Base-by-base conservation (phyloP, 352 stramenopile species). In the Pythium oligandrum region DNA sequence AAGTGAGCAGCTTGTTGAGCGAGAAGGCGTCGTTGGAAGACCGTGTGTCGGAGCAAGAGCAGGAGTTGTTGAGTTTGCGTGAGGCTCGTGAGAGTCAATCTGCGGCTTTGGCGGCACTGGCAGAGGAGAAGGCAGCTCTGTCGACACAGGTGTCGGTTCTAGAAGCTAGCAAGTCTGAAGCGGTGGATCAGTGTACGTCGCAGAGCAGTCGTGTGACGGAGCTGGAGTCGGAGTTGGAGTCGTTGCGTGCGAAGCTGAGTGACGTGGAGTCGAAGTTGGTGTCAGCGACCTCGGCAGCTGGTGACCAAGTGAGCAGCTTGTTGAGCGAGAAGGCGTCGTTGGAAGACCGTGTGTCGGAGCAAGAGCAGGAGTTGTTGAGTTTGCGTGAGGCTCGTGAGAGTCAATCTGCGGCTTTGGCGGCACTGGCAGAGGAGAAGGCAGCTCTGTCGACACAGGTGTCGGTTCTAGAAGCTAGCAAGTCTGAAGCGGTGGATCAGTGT, bases 141-240 rank as follows among this genome's bases (percentile, higher is more conserved):
- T 55, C 44, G 46, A 51, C 45, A 61, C 55, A 48, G 34, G 40
- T 43, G 55, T 42, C 31, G 17, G 53, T 54, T 37, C 46, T 60
- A 39, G 2, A 35, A 40, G 49, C 17, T 35, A 55, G 7, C 37
- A 45, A 47, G 39, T 5, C 12, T 44, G 48, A 7, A 4, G 37
- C 38, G 33, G 52, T 52, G 35, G 52, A 47, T 17, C 52, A 47
- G 34, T 31, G 48, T 12, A 31, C 40, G 9, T 37, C 48, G 52
- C 52, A 58, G 40, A 48, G 42, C 42, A 44, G 34, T 10, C 55
- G 52, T 34, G 52, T 74, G 48, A 53, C 58, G 10, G 40, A 57
- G 32, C 48, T 63, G 49, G 45, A 59, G 38, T 32, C 37, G 11
- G 44, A 59, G 30, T 30, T 59, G 3, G 30, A 36, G 8, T 3